Percentiles rank a stretch among this genome's conserved stretches.
These are phyloP conservation scores for Leptodontidium sp. DNA, from an alignment of 2,329 filamentous ascomycete species.

Conservation along the genomic window DNA sequence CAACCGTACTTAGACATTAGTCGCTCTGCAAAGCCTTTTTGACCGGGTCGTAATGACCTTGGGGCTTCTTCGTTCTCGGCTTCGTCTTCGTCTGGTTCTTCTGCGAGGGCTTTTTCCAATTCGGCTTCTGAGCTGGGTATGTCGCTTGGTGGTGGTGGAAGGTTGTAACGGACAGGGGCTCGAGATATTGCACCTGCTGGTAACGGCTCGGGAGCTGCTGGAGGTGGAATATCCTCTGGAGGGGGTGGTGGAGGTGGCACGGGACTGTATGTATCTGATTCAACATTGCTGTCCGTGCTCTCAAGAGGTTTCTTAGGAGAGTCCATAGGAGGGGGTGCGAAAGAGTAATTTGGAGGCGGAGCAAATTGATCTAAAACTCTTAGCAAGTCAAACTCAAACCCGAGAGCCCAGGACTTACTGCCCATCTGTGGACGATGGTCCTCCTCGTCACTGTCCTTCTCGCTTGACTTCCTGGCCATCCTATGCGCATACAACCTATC, in stretches of 20 bases:
- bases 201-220: constrained; percentile 45
- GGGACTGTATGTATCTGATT: constrained; percentile 35
- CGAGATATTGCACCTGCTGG: constrained; percentile 73
- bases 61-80: constrained; percentile 49
- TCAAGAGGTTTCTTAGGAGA: constrained; percentile 48
- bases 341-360: constrained; percentile 63
- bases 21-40: constrained; percentile 84
- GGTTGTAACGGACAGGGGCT: constrained; percentile 77
- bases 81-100: constrained; percentile 49
- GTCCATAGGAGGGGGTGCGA: constrained; percentile 61
- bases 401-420: constrained; percentile 49
- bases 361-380: constrained; percentile 63
- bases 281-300: constrained; percentile 41
- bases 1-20: constrained; percentile 95
- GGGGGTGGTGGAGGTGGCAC: constrained; percentile 48
- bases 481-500: constrained; percentile 78
- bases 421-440: constrained; percentile 52
- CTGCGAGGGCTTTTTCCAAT: constrained; percentile 54
- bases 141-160: constrained; percentile 59
- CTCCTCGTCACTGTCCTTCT: constrained; percentile 54
- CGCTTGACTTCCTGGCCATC: constrained; percentile 57
- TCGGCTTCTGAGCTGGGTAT: constrained; percentile 61
- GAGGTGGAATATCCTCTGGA: constrained; percentile 45
- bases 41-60: constrained; percentile 75
- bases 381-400: constrained; percentile 21